Evolutionary conservation across 805 yeast genomes (phyloP).

Genomic region (Ogataea pini): DNA sequence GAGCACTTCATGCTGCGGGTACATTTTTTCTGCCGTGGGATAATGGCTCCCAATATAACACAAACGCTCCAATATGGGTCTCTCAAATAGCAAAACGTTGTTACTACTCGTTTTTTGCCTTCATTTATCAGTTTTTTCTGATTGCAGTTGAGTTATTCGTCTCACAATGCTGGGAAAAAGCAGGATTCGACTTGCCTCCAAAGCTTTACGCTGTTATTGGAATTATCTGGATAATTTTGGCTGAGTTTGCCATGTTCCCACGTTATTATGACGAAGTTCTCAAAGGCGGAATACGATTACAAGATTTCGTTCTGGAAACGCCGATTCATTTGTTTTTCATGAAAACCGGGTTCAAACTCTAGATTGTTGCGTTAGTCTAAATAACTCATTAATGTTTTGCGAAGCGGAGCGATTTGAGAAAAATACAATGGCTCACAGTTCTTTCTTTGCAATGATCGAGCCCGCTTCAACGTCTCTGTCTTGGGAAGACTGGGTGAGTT

Average conservation of each 20-base stretch:
- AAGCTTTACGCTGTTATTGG: neutral
- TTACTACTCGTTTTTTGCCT: slow-evolving; percentile 7
- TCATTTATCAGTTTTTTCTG: slow-evolving; percentile 1
- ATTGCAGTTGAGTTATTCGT: neutral
- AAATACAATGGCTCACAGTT: neutral
- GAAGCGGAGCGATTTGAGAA: too few relatives aligned
- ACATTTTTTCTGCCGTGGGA: slow-evolving; percentile 4
- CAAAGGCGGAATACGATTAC: slow-evolving; percentile 1
- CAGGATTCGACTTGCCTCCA: neutral
- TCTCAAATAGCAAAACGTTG: slow-evolving; percentile 2
- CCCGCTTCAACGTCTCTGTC: neutral
- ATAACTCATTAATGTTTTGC: too few relatives aligned
- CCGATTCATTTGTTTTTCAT: neutral
- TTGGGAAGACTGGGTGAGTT: neutral
- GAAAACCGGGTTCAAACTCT: neutral
- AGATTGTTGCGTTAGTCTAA: too few relatives aligned
- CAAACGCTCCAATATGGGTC: slow-evolving; percentile 7
- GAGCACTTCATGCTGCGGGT: slow-evolving; percentile 5
- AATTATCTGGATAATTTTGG: neutral
- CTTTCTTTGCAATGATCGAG: too few relatives aligned
- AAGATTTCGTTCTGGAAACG: neutral
- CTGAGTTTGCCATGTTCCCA: slow-evolving; percentile 3
- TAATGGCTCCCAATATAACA: neutral
- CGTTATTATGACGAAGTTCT: slow-evolving; percentile 7
- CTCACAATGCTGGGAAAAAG: neutral